Evolutionary conservation across 129 eudicot genomes (phyloP).

Genomic region (Escallonia rubra): DNA sequence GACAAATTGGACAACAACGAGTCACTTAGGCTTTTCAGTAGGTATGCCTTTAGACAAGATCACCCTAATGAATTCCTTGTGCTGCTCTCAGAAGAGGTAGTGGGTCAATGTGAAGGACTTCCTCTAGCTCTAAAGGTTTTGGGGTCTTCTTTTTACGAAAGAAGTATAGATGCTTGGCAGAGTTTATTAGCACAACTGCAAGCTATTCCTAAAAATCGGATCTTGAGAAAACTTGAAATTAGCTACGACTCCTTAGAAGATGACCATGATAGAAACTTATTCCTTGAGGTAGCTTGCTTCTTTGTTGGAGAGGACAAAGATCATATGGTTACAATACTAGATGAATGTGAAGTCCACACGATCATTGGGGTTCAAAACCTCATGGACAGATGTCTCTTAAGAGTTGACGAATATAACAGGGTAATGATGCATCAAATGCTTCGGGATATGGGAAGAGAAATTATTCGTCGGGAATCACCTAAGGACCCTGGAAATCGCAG

Average conservation of each 20-base stretch:
- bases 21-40: neutral
- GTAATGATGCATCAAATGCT: neutral
- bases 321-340: neutral
- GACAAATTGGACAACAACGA: neutral
- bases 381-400: neutral
- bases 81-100: neutral
- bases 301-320: constrained; percentile 3
- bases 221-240: neutral
- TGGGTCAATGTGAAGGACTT: neutral
- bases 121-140: constrained; percentile 8
- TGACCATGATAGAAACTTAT: neutral
- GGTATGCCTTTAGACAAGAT: neutral
- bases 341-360: neutral
- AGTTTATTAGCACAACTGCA: neutral
- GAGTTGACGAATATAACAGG: neutral
- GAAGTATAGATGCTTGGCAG: neutral
- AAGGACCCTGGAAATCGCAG: neutral
- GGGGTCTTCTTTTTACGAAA: neutral
- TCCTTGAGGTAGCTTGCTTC: neutral
- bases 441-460: constrained; percentile 3
- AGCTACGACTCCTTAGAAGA: neutral
- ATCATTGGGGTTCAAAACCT: neutral
- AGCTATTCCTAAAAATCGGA: neutral
- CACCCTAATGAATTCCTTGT: neutral
- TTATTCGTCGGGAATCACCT: constrained; percentile 1